Evolutionary conservation across 2,329 filamentous ascomycete genomes (phyloP), one percentile per base, ranked within the genome.

Genomic region (Coniochaeta pulveracea): DNA sequence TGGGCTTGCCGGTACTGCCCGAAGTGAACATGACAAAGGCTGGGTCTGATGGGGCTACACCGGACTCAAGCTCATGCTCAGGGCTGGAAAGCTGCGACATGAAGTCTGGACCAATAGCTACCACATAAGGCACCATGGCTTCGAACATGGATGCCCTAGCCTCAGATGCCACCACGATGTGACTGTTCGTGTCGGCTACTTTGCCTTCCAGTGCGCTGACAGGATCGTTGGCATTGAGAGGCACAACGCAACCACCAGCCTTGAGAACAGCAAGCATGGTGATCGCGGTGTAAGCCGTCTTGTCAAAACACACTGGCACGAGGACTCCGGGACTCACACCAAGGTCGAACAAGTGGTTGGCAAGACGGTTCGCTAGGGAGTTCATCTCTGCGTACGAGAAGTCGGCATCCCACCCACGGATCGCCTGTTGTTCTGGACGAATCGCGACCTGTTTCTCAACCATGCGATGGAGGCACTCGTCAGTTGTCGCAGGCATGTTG

Each of bases 1-100:
- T 79, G 2, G 74, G 75, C 37, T 64, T 66, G 6, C 75, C 74
- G 0, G 75, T 79, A 38, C 71, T 78, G 10, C 74, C 74, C 1
- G 73, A 78, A 9, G 74, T 79, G 47, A 77, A 79, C 45, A 78
- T 75, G 43, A 77, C n/a, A 14, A 22, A 22, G n/a, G 29, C 18
- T 4, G 25, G 25, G 12, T 27, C 25, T 6, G 9, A 9, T 7
- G 7, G 25, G 25, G 25, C 7, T 6, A 27, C 25, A 15, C 25
- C 25, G 18, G 27, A 29, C 11, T 37, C 22, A 2, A 12, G 6
- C 19, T 9, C 6, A 9, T 22, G 10, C 11, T n/a, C 2, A 14
- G 16, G 7, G 19, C 17, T 16, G 3, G 32, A 17, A 9, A 43
- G 29, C 14, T 17, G 28, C 14, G 27, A 10, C 8, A 41, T 14